Evolutionary conservation across 805 yeast genomes (phyloP).

Genomic region (Sugiyamaella lignohabitans): DNA sequence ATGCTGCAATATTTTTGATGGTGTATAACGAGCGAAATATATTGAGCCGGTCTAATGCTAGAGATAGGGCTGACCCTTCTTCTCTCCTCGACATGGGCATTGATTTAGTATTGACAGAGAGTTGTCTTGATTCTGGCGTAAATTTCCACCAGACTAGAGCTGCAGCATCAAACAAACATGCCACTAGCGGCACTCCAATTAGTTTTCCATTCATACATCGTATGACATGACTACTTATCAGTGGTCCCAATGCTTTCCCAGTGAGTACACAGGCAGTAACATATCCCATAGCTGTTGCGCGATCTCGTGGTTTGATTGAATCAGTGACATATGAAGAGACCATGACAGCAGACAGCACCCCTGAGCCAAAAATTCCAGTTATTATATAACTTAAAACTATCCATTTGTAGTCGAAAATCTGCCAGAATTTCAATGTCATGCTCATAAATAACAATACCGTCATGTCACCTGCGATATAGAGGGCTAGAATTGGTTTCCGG

Average conservation of each 20-base stretch:
- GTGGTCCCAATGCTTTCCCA: constrained; percentile 19
- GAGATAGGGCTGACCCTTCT: neutral
- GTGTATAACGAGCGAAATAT: constrained; percentile 1
- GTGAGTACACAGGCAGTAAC: constrained; percentile 13
- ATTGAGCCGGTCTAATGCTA: neutral
- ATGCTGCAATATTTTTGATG: constrained; percentile 5
- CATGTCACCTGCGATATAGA: constrained; percentile 14
- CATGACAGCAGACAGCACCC: constrained; percentile 11
- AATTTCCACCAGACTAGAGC: constrained; percentile 6
- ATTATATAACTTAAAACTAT: constrained; percentile 10
- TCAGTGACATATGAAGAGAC: constrained; percentile 15
- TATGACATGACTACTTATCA: constrained; percentile 9
- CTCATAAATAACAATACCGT: constrained; percentile 6
- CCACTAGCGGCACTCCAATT: neutral
- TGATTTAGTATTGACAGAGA: neutral
- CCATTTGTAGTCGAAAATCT: constrained; percentile 5
- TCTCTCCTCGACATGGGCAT: no score
- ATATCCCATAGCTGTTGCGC: constrained; percentile 17
- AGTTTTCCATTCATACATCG: neutral
- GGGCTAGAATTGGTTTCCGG: constrained; percentile 9
- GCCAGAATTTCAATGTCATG: constrained; percentile 4
- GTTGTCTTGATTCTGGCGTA: constrained; percentile 11
- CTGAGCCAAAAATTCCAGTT: constrained; percentile 11
- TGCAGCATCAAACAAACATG: constrained; percentile 3
- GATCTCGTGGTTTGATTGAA: constrained; percentile 10